Evolutionary conservation across 1,139 yeast genomes (phyloP), one percentile per base, ranked within the genome.

Genomic region (Lodderomyces orthopsilosis): DNA sequence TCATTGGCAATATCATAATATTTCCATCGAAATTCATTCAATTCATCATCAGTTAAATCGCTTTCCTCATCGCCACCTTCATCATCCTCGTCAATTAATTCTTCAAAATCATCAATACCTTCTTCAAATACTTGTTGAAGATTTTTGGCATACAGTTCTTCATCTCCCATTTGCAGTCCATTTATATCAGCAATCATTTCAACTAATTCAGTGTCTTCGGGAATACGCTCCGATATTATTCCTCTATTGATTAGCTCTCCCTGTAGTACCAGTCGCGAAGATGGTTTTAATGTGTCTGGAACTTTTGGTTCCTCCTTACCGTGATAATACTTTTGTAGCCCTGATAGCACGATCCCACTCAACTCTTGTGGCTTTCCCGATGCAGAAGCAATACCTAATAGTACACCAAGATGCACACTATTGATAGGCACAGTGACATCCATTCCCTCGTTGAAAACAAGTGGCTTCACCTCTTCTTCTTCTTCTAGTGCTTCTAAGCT

Each of bases 361-460:
- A 75, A 42, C 13, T 24, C 32, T 15, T 33, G 18, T 3, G 26
- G 30, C n/a, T 39, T 22, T 18, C 41, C 22, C 28, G 21, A 23
- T 28, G 34, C 37, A 5, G 27, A 78, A 61, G 55, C 81, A 76
- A 55, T 68, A 79, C 56, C 80, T 85, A 55, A 81, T 72, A 57
- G 81, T 79, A 53, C 81, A 2, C 45, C 45, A 10, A 47, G 32
- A 35, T 44, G 47, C 40, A 46, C 38, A 4, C 38, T 35, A 35
- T 42, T 47, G 8, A 47, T 26, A 2, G 46, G 42, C 7, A 44
- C 40, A 19, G 33, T 40, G 2, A 47, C 87, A 54, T 83, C 88
- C 46, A 81, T 37, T 14, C 38, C 73, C 5, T 68, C 60, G 35
- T 65, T 65, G 15, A 23, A 23, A 4, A n/a, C 30, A 7, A 39